Conservation (phyloP, 1,139 yeast genomes). For the Suhomyces terraborum region DNA sequence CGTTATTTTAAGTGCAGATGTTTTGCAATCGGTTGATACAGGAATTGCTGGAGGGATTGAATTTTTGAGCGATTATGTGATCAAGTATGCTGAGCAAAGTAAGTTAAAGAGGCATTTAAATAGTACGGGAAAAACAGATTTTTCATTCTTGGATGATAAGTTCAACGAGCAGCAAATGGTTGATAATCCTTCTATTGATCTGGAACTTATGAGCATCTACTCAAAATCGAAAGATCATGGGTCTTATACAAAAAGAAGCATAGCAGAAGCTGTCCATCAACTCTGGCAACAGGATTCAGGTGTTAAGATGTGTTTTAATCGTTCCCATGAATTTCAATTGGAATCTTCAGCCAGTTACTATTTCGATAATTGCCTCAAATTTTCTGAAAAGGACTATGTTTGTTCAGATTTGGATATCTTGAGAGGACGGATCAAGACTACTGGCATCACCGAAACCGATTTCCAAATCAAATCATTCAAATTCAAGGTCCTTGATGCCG, state of each 20-base stretch:
- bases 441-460: slow-evolving; percentile 89
- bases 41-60: slow-evolving; percentile 68
- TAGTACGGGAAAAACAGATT: slow-evolving; percentile 55
- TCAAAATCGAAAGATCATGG: slow-evolving; percentile 4
- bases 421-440: slow-evolving; percentile 89
- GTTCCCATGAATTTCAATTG: slow-evolving; percentile 77
- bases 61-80: slow-evolving; percentile 64
- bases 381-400: slow-evolving; percentile 63
- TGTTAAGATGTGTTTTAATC: slow-evolving; percentile 56
- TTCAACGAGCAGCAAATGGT: slow-evolving; percentile 2
- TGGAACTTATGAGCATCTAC: slow-evolving; percentile 8
- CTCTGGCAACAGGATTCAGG: slow-evolving; percentile 76
- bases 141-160: slow-evolving; percentile 7
- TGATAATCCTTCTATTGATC: slow-evolving; percentile 2
- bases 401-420: slow-evolving; percentile 84
- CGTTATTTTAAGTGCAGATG: slow-evolving; percentile 55
- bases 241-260: slow-evolving; percentile 19
- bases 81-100: slow-evolving; percentile 59
- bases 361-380: slow-evolving; percentile 65
- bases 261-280: slow-evolving; percentile 66
- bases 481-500: slow-evolving; percentile 88
- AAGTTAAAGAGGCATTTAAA: slow-evolving; percentile 50
- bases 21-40: slow-evolving; percentile 63
- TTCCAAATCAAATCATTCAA: slow-evolving; percentile 68
- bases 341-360: slow-evolving; percentile 81